Evolutionary conservation across 495 filamentous ascomycete genomes (phyloP), one percentile per base, ranked within the genome.

Genomic region (Tuber umbilicatum): DNA sequence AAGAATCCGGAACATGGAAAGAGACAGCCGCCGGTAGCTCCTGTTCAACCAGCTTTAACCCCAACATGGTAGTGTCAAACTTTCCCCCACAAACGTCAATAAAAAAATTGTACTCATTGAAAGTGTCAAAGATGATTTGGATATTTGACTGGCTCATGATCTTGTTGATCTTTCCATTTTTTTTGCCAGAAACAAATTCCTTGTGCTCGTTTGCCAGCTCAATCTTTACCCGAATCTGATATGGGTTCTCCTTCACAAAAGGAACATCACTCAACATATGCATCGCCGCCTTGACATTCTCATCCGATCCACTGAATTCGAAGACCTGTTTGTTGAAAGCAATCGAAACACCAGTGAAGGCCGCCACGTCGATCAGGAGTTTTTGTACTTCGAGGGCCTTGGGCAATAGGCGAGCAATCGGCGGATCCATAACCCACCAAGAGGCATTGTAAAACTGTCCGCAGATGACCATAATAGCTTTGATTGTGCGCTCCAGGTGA

Each of bases 151-250:
- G 94, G 21, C 94, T 94, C 96, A 99, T 98, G 82, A 99, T 99
- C 88, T 99, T 99, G 87, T 99, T 99, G 84, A 99, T 98, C 86
- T 99, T 99, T 85, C 95, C 95, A 80, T 98, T 98, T 87, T 98
- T 99, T 86, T 99, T 99, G 69, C 95, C 95, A 76, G 93, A 96
- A 68, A 99, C 95, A 82, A 99, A 99, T 82, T 99, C 95, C 84
- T 99, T 99, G 84, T 99, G 95, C 85, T 99, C 95, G 82, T 98
- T 98, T 74, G 95, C 96, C 40, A 99, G 90, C 85, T 99, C 95
- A 72, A 99, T 97, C 88, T 97, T 97, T 81, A 98, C 94, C 21
- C 93, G 90, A 83, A 98, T 96, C 81, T 94, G 93, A 78, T 95
- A 96, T 80, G 93, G 91, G 60, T 92, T 90, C 70, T 91, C 90